Evolutionary conservation across 2,329 filamentous ascomycete species (phyloP).

Genomic region (Gaeumannomyces sp.): DNA sequence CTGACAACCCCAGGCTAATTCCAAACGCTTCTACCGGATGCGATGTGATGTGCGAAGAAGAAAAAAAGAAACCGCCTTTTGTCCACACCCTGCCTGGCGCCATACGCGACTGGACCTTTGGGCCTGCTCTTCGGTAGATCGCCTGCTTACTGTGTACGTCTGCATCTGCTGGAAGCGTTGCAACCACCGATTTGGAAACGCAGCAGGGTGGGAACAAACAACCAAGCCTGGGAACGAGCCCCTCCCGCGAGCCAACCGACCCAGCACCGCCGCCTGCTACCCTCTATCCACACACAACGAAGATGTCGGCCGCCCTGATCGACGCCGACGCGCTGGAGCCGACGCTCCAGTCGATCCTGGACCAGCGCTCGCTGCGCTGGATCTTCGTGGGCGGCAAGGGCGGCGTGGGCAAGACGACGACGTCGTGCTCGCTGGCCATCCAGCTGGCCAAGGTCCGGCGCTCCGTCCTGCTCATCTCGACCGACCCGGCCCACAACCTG

Average conservation of each 20-base stretch:
- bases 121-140: no score
- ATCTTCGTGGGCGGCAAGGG: slow-evolving; percentile 99
- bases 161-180: neutral
- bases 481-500: slow-evolving; percentile 95
- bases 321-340: slow-evolving; percentile 76
- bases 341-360: slow-evolving; percentile 86
- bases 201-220: neutral
- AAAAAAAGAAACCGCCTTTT: neutral
- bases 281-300: no score
- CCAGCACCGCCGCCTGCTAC: no score
- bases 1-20: neutral
- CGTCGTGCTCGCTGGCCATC: slow-evolving; percentile 95
- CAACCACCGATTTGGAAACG: neutral
- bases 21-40: slow-evolving; percentile 4
- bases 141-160: neutral
- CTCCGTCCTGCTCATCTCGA: slow-evolving; percentile 95
- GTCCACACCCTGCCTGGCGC: neutral
- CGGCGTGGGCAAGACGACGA: slow-evolving; percentile 98
- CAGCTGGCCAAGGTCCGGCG: slow-evolving; percentile 93
- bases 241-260: no score
- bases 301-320: slow-evolving; percentile 36
- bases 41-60: neutral
- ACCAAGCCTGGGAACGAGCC: no score
- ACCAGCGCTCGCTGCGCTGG: slow-evolving; percentile 94
- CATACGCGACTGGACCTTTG: neutral